Evolutionary conservation across 352 stramenopile species (phyloP), one percentile per base, ranked within the genome.

Genomic region (Plasmopara viticola): DNA sequence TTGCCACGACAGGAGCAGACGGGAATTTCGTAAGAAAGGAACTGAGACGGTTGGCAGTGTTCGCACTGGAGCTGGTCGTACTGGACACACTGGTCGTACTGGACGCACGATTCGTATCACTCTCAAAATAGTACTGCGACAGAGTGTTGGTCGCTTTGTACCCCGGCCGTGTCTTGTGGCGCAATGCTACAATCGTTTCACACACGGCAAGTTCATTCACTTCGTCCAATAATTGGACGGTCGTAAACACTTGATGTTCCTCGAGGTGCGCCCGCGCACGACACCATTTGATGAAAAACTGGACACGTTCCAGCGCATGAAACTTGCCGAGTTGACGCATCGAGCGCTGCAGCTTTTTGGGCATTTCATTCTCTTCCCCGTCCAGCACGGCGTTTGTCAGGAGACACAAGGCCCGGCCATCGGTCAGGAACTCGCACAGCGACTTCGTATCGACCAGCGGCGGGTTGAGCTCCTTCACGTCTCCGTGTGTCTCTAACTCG

Each of bases 251-350:
- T 37, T 79, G 51, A 43, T 89, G 70, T 52, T 89, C 82, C 45
- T 87, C 79, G 5, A 93, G 63, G 34, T 58, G 49, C 12, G 63
- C 74, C 20, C 63, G 57, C 6, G 64, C 48, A 49, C 83, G 78
- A 30, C 78, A 88, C 83, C 83, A 93, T 41, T 83, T 83, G 64
- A 93, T 82, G 54, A 90, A 93, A 57, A 86, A 89, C 56, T 89
- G 79, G n/a, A 93, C 71, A 50, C 83, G 78, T 51, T 93, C 83
- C 25, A 93, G 66, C 33, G 76, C 67, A 68, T 93, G 77, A 65
- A 90, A 93, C 34, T 82, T 90, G 51, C 78, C 76, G 14, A 72
- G 62, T 53, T 90, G 72, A 48, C 76, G 70, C 28, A 89, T 64
- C 34, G 78, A 79, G 17, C 77, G 77, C 58, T 85, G 70, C 48